A percentile compares a stretch with the other conserved stretches of the same genome.
phyloP scores from a whole-genome alignment of 805 yeast species.

The Spathaspora hagerdaliae region DNA sequence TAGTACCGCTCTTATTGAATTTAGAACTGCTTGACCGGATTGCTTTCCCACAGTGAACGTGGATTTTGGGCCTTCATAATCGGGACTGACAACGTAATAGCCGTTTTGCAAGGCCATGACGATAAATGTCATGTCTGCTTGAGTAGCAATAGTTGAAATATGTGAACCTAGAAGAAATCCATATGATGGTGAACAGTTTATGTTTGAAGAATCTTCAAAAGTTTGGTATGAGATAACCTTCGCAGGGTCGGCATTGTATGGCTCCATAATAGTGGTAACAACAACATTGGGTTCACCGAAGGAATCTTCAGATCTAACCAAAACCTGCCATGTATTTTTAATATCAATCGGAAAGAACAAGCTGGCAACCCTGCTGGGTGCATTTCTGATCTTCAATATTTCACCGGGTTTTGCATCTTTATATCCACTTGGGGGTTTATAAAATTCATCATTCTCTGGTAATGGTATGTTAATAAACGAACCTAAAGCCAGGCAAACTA shows the following conservation, averaged over 20 bases:
- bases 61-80: constrained; percentile 31
- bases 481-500: too few relatives aligned
- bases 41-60: constrained; percentile 28
- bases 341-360: constrained; percentile 16
- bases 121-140: constrained; percentile 14
- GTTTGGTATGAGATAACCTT: constrained; percentile 25
- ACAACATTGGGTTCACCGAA: constrained; percentile 22
- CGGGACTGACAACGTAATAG: constrained; percentile 30
- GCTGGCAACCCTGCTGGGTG: constrained; percentile 17
- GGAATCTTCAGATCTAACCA: constrained; percentile 20
- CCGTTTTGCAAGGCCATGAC: constrained; percentile 22
- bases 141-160: constrained; percentile 9
- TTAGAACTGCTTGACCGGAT: constrained; percentile 27
- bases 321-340: constrained; percentile 18
- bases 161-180: constrained; percentile 14
- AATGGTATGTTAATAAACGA: too few relatives aligned
- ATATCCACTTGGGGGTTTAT: constrained; percentile 18
- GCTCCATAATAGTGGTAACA: constrained; percentile 25
- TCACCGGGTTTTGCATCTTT: constrained; percentile 17
- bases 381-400: constrained; percentile 17
- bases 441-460: constrained; percentile 20
- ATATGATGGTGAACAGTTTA: constrained; percentile 25
- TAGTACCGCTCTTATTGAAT: constrained; percentile 27
- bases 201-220: constrained; percentile 25
- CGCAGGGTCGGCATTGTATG: constrained; percentile 23